Evolutionary conservation across 257 asterid genomes (phyloP).

Genomic region (Primulina tabacum): DNA sequence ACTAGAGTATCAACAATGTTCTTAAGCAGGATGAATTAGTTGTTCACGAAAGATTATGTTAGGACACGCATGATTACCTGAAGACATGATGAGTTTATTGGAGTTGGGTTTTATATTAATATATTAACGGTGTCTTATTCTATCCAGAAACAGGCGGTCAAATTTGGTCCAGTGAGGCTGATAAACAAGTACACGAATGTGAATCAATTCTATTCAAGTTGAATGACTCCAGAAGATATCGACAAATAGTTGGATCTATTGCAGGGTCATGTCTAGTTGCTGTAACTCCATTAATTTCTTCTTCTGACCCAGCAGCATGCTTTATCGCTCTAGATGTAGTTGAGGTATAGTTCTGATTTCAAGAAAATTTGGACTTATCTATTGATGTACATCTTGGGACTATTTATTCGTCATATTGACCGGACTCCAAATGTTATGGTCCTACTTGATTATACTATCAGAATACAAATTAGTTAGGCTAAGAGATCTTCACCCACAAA

Average conservation of each 20-base stretch:
- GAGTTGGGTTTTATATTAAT: neutral
- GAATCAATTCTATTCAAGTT: slow-evolving; percentile 65
- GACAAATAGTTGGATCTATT: slow-evolving; percentile 81
- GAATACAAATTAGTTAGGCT: neutral
- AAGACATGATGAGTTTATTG: slow-evolving; percentile 9
- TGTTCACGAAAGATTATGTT: neutral
- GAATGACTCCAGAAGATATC: slow-evolving; percentile 67
- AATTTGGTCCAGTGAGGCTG: slow-evolving; percentile 26
- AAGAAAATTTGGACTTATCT: neutral
- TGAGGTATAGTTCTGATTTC: slow-evolving; percentile 47
- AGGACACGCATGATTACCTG: neutral
- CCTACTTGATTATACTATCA: neutral
- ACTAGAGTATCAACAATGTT: neutral
- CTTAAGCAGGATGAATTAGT: neutral
- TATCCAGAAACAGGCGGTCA: slow-evolving; percentile 32
- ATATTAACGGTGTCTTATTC: slow-evolving; percentile 7
- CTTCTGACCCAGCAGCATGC: slow-evolving; percentile 66
- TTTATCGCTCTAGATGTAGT: slow-evolving; percentile 66
- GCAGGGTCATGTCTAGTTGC: slow-evolving; percentile 75
- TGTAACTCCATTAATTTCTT: slow-evolving; percentile 79
- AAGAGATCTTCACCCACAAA: neutral
- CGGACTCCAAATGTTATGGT: neutral
- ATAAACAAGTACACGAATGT: slow-evolving; percentile 55
- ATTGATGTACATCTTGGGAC: neutral
- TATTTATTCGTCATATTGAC: too few relatives aligned